These are phyloP conservation scores for Astragalus membranaceus DNA, from an alignment of 306 rosid species.

Conservation along the genomic window DNA sequence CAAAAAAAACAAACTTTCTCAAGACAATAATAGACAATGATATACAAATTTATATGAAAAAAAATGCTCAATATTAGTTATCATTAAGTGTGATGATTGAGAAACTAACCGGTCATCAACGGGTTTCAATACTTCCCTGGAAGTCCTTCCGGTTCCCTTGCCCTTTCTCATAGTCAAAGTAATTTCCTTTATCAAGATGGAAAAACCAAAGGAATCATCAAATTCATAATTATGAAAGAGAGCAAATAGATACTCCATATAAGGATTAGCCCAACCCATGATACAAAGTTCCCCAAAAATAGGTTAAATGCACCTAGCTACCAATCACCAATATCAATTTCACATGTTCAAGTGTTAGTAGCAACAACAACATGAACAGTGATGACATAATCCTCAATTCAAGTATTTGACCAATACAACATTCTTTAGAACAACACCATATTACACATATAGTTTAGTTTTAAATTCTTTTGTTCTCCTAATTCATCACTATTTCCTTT, in stretches of 20 bases:
- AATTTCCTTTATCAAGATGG: not conserved
- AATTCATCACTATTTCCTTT: too few relatives aligned
- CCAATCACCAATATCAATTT: too few relatives aligned
- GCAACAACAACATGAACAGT: not conserved
- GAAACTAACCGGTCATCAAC: conserved; percentile 79
- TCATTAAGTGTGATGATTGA: not conserved
- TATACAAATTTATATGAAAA: too few relatives aligned
- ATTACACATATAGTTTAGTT: too few relatives aligned
- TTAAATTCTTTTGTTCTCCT: too few relatives aligned
- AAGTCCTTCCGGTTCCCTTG: conserved; percentile 42
- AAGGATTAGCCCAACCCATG: conserved; percentile 2
- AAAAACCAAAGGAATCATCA: not conserved
- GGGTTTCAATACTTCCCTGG: conserved; percentile 64
- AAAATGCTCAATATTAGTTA: not conserved
- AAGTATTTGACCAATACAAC: too few relatives aligned
- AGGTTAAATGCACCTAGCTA: too few relatives aligned
- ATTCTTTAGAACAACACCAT: too few relatives aligned
- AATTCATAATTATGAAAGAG: not conserved
- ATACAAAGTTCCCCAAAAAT: too few relatives aligned
- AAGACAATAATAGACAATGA: too few relatives aligned
- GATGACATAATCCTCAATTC: not conserved
- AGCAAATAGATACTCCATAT: not conserved
- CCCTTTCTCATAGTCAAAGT: conserved; percentile 61
- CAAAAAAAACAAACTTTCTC: too few relatives aligned
- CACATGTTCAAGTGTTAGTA: not conserved